Evolutionary conservation across 2,329 filamentous ascomycete genomes (phyloP), one percentile per base, ranked within the genome.

Genomic region (Fusarium subtropicale): DNA sequence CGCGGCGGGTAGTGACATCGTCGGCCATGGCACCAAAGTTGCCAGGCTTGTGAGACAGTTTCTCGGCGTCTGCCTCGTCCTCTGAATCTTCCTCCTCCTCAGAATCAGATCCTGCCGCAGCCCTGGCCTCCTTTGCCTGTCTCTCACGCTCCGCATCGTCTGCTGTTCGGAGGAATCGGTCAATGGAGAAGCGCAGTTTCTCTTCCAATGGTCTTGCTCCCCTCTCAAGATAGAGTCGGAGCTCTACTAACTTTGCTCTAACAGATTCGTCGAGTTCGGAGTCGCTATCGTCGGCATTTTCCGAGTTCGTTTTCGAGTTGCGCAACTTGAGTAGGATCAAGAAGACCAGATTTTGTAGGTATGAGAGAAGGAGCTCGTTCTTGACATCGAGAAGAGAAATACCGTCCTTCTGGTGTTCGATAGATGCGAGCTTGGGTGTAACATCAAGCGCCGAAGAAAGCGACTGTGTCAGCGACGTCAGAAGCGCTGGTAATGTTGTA

Each of bases 321-420:
- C 92, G 89, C 22, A 98, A 80, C 76, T 97, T 95, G 38, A 97
- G 81, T 3, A 97, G 83, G 45, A 97, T 91, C 41, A 97, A 83
- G 73, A 97, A 97, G 45, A 96, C 92, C 6, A 98, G 88, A 75
- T 97, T 97, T 76, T 99, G 95, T 0, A 99, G 85, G 80, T 99
- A 99, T 6, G 95, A 95, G 39, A 99, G 89, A 20, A 99, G 89
- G n/a, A 99, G 86, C 78, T 99, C 96, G 81, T 97, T 98, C 83
- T 99, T 99, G 69, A 93, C 90, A 77, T 98, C 94, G 75, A 99
- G 90, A 1, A 99, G 88, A 1, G 96, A 97, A 61, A 99, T 96
- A 76, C 96, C 95, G 74, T 97, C 90, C 69, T 90, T 86, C 2
- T 92, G 91, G n/a, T 92, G 88, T 50, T 91, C 83, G 63, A 97